phyloP scores from a whole-genome alignment of 2,329 filamentous ascomycete genomes.

The Cylindrodendrum hubeiense region DNA sequence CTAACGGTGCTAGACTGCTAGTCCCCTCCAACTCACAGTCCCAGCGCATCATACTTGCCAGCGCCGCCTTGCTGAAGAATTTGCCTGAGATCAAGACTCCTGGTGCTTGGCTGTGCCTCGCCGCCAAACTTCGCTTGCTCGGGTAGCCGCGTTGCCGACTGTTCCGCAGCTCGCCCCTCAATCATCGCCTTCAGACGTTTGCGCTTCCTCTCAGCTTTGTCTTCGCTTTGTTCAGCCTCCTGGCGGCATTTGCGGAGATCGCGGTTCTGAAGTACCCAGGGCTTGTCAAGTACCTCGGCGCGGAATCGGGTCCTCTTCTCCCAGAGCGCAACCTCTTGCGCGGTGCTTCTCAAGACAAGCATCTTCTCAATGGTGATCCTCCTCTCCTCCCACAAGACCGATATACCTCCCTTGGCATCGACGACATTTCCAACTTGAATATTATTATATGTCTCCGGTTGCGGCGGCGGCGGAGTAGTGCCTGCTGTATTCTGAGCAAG shows the following conservation, averaged over 20 bases:
- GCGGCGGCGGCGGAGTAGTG: too few species aligned
- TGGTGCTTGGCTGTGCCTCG: slow-evolving; percentile 26
- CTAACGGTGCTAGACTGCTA: slow-evolving; percentile 11
- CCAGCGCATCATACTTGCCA: slow-evolving; percentile 51
- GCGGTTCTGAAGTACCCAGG: slow-evolving; percentile 66
- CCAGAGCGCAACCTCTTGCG: slow-evolving; percentile 71
- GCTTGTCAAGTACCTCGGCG: slow-evolving; percentile 60
- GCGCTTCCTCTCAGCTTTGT: slow-evolving; percentile 42
- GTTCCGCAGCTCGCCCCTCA: slow-evolving; percentile 21
- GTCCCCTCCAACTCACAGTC: slow-evolving; percentile 42
- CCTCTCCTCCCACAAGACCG: slow-evolving; percentile 59
- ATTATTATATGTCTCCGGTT: slow-evolving; percentile 40
- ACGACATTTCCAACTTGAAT: slow-evolving; percentile 67
- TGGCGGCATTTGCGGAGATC: slow-evolving; percentile 64
- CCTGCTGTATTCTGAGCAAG: too few species aligned
- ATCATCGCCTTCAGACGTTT: slow-evolving; percentile 38
- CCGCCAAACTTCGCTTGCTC: slow-evolving; percentile 16
- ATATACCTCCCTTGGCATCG: slow-evolving; percentile 68
- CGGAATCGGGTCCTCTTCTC: slow-evolving; percentile 65
- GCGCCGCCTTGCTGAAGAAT: slow-evolving; percentile 46
- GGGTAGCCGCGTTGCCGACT: slow-evolving; percentile 8
- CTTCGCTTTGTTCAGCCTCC: slow-evolving; percentile 55
- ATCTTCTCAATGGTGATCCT: slow-evolving; percentile 68
- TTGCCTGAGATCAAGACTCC: slow-evolving; percentile 39
- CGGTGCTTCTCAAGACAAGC: slow-evolving; percentile 61